phyloP scores from a whole-genome alignment of 2,329 filamentous ascomycete species.

The Arthrobotrys iridis region DNA sequence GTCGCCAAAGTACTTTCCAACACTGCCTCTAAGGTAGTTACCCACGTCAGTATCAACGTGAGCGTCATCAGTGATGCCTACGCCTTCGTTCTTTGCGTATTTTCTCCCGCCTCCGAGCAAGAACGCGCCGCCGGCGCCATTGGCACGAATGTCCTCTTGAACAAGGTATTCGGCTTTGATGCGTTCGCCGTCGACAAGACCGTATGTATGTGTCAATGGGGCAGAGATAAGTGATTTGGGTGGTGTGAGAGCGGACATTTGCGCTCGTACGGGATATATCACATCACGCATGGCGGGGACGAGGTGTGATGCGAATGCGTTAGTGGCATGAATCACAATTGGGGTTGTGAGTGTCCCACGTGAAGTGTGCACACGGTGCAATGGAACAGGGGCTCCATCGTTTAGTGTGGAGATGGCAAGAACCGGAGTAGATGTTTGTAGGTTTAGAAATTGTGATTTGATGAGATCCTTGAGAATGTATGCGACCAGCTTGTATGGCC shows the following conservation, averaged over 20 bases:
- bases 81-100: slow-evolving; percentile 66
- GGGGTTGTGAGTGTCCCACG: slow-evolving; percentile 59
- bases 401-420: slow-evolving; percentile 58
- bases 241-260: slow-evolving; percentile 74
- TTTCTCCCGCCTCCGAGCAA: slow-evolving; percentile 77
- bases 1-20: slow-evolving; percentile 63
- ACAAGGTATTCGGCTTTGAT: slow-evolving; percentile 77
- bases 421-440: slow-evolving; percentile 79
- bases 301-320: slow-evolving; percentile 82
- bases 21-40: slow-evolving; percentile 67
- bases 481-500: slow-evolving; percentile 85
- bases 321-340: slow-evolving; percentile 78
- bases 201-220: slow-evolving; percentile 70
- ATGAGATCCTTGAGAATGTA: slow-evolving; percentile 73
- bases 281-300: slow-evolving; percentile 75
- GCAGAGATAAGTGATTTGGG: slow-evolving; percentile 62
- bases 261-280: slow-evolving; percentile 79
- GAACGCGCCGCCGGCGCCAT: slow-evolving; percentile 67
- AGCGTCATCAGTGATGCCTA: slow-evolving; percentile 71
- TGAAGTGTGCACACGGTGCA: slow-evolving; percentile 66
- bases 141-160: slow-evolving; percentile 69
- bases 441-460: slow-evolving; percentile 68
- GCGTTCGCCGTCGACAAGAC: slow-evolving; percentile 67
- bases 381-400: slow-evolving; percentile 43
- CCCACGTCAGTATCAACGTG: slow-evolving; percentile 69